A percentile compares a stretch with the other conserved stretches of the same genome.
Evolutionary conservation across 441 rosid genomes (phyloP).

Genomic region (Populus trichocarpa): DNA sequence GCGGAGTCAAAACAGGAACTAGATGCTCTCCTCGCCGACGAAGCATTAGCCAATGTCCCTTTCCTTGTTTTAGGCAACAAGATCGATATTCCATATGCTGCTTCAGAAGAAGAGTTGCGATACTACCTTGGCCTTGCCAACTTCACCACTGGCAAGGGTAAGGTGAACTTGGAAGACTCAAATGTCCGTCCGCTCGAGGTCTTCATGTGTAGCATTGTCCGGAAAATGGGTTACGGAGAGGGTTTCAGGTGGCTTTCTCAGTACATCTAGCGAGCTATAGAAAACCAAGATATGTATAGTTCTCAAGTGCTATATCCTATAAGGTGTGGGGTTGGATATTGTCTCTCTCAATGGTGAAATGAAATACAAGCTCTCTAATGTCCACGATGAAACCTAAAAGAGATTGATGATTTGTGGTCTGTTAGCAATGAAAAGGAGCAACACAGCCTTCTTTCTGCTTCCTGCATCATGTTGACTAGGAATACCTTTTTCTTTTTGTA

Average conservation of each 20-base stretch:
- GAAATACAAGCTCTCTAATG: not conserved
- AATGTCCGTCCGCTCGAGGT: constrained; percentile 23
- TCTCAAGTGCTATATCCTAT: not conserved
- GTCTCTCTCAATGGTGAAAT: not conserved
- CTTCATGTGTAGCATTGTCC: constrained; percentile 22
- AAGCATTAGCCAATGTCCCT: constrained; percentile 18
- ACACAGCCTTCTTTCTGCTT: not conserved
- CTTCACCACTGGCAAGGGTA: constrained; percentile 26
- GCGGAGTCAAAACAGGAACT: constrained; percentile 19
- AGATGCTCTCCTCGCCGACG: constrained; percentile 22
- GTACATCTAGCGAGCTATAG: constrained; percentile 12
- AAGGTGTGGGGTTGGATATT: not conserved
- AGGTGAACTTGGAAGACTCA: constrained; percentile 17
- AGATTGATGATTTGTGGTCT: not conserved
- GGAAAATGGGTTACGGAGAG: constrained; percentile 23
- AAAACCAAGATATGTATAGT: not conserved
- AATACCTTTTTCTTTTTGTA: not conserved
- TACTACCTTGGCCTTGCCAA: constrained; percentile 20
- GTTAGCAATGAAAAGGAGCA: not conserved
- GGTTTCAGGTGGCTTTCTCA: constrained; percentile 26
- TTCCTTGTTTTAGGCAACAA: constrained; percentile 5
- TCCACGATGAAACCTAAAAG: not conserved
- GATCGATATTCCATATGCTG: no score
- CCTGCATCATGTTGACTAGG: not conserved
- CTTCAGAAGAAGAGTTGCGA: not conserved